A percentile compares a stretch with the other conserved stretches of the same genome.
phyloP scores from a whole-genome alignment of 176 grass and related monocot genomes.

The Aegilops bicornis region DNA sequence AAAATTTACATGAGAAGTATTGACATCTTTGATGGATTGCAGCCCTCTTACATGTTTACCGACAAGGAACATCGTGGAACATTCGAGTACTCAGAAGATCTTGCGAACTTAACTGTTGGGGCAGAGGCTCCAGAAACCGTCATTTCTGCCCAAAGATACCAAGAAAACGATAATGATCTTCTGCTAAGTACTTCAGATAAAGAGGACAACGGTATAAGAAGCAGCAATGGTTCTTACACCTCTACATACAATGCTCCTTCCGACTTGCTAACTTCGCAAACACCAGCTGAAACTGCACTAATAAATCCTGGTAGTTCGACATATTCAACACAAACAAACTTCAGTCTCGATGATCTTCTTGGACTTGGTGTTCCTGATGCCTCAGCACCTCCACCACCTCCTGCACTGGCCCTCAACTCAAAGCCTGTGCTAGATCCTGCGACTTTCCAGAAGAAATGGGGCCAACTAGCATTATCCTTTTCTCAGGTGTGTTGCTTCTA shows the following conservation, averaged over 20 bases:
- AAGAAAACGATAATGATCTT: slow-evolving; percentile 98
- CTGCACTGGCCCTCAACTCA: slow-evolving; percentile 64
- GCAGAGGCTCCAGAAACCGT: slow-evolving; percentile 60
- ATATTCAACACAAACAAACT: slow-evolving; percentile 46
- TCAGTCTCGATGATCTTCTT: slow-evolving; percentile 92
- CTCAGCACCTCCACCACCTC: slow-evolving; percentile 40
- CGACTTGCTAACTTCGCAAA: slow-evolving; percentile 57
- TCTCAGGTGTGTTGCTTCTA: slow-evolving; percentile 68
- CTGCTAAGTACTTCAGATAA: slow-evolving; percentile 93
- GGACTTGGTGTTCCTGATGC: slow-evolving; percentile 57
- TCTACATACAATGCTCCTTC: slow-evolving; percentile 91
- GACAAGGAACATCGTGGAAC: slow-evolving; percentile 96
- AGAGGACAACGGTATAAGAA: slow-evolving; percentile 68
- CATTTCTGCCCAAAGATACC: slow-evolving; percentile 80
- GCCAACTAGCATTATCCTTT: slow-evolving; percentile 66
- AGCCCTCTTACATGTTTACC: slow-evolving; percentile 99
- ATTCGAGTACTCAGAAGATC: slow-evolving; percentile 92
- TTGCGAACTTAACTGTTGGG: slow-evolving; percentile 66
- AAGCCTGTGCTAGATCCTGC: slow-evolving; percentile 88
- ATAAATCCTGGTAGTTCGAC: slow-evolving; percentile 39
- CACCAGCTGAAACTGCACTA: slow-evolving; percentile 45
- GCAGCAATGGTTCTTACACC: slow-evolving; percentile 54
- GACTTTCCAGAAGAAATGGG: slow-evolving; percentile 96
- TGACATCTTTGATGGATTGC: slow-evolving; percentile 41
- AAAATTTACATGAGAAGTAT: not conserved